Conservation (phyloP, 768 basidiomycete genomes). For the Lactarius deliciosus region DNA sequence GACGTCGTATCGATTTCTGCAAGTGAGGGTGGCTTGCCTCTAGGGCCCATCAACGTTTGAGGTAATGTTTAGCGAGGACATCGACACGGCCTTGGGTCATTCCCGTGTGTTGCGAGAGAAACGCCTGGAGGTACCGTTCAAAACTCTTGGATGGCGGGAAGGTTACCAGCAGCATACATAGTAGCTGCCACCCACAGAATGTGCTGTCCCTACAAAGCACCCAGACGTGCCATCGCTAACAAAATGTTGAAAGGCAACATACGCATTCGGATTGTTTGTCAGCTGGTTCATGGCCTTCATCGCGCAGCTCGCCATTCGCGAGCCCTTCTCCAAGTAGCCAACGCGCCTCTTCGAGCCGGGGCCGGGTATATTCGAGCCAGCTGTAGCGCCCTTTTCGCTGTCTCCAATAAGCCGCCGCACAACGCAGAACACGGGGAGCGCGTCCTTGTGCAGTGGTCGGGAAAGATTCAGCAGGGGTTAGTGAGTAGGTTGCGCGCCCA, state of each 20-base stretch:
- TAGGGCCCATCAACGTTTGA: conserved; percentile 77
- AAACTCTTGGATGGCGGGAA: conserved; percentile 95
- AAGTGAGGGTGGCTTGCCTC: conserved; percentile 77
- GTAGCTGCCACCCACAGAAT: conserved; percentile 91
- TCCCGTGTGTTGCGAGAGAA: conserved; percentile 67
- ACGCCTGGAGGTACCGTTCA: conserved; percentile 78
- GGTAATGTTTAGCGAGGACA: conserved; percentile 87
- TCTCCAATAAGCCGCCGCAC: conserved; percentile 95
- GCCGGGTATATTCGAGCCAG: conserved; percentile 44
- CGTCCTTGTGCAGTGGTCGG: conserved; percentile 66
- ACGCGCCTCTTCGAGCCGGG: conserved; percentile 76
- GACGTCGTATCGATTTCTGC: conserved; percentile 92
- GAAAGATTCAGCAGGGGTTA: conserved; percentile 72
- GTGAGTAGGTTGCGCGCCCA: conserved; percentile 80
- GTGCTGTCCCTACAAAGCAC: conserved; percentile 60
- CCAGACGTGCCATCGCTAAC: background rate
- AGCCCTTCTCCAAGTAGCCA: conserved; percentile 84
- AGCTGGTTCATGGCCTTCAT: conserved; percentile 95
- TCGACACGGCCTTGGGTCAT: conserved; percentile 77
- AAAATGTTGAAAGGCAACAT: conserved; percentile 36
- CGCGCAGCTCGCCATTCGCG: conserved; percentile 77
- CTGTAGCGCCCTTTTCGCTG: conserved; percentile 66
- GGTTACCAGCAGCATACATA: conserved; percentile 86
- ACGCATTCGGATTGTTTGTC: conserved; percentile 77
- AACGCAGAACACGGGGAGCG: conserved; percentile 82